Conservation (phyloP, 1,284 basidiomycete species). For the Boletus semigastroideus region DNA sequence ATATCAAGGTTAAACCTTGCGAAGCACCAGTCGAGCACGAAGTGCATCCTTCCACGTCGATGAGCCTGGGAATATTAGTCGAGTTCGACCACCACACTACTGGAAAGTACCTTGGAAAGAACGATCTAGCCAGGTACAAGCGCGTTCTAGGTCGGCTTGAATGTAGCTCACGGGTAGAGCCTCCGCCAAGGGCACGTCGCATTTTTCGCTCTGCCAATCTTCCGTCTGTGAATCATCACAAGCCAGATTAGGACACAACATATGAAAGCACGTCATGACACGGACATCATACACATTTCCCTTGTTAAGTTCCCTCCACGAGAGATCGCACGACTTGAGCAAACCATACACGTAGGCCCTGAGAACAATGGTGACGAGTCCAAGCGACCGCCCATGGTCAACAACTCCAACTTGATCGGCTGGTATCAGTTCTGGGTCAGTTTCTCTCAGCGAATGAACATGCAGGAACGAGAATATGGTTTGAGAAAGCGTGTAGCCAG, state of each 20-base stretch:
- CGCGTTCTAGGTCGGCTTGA: slow-evolving; percentile 61
- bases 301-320: slow-evolving; percentile 78
- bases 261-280: slow-evolving; percentile 19
- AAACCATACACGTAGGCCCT: slow-evolving; percentile 70
- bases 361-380: slow-evolving; percentile 70
- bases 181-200: slow-evolving; percentile 78
- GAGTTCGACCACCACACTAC: not conserved
- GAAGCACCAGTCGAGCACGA: slow-evolving; percentile 52
- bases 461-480: slow-evolving; percentile 84
- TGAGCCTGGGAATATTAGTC: slow-evolving; percentile 33
- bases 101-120: slow-evolving; percentile 40
- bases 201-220: slow-evolving; percentile 88
- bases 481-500: slow-evolving; percentile 81
- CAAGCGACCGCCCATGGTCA: slow-evolving; percentile 44
- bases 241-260: slow-evolving; percentile 6
- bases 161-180: slow-evolving; percentile 59
- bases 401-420: slow-evolving; percentile 23
- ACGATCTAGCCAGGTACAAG: slow-evolving; percentile 48
- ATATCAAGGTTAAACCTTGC: slow-evolving; percentile 46
- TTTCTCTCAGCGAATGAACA: slow-evolving; percentile 64
- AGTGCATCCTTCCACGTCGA: slow-evolving; percentile 49
- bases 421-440: slow-evolving; percentile 56
- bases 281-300: slow-evolving; percentile 76
- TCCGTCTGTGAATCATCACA: slow-evolving; percentile 57
- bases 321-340: slow-evolving; percentile 81